Evolutionary conservation across 306 rosid genomes (phyloP).

Genomic region (Prosopis cineraria): DNA sequence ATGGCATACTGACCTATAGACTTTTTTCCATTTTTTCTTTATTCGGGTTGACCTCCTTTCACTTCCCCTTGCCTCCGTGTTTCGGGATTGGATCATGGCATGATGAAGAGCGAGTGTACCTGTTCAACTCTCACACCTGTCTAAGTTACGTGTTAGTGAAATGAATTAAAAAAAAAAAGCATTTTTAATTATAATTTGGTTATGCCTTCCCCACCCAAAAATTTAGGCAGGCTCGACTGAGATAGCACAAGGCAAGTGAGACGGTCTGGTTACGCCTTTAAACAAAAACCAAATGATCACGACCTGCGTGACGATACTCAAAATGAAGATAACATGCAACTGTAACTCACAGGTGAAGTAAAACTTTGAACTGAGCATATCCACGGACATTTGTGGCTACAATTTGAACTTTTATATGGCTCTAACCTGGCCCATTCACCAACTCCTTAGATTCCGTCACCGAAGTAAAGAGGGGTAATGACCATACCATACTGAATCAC

Average conservation of each 20-base stretch:
- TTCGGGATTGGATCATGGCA: neutral
- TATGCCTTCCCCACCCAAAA: neutral
- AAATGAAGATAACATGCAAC: neutral
- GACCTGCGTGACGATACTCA: neutral
- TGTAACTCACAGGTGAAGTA: neutral
- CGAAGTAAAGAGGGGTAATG: constrained; percentile 24
- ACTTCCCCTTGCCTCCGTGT: neutral
- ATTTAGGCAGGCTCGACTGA: neutral
- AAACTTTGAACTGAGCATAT: constrained; percentile 36
- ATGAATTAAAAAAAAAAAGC: neutral
- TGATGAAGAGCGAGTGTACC: neutral
- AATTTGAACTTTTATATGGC: constrained; percentile 22
- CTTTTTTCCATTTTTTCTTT: neutral
- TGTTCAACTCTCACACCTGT: neutral
- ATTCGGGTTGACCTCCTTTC: neutral
- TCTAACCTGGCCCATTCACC: constrained; percentile 37
- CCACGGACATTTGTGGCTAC: constrained; percentile 64
- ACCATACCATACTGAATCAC: constrained; percentile 11
- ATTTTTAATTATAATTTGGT: neutral
- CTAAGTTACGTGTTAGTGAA: neutral
- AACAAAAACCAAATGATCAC: neutral
- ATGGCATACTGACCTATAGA: neutral
- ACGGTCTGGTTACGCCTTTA: neutral
- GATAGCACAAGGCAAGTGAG: neutral
- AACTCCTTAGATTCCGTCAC: constrained; percentile 14